Evolutionary conservation across 805 yeast species (phyloP), one percentile per base, ranked within the genome.

Genomic region (Zygotorulaspora danielsina): DNA sequence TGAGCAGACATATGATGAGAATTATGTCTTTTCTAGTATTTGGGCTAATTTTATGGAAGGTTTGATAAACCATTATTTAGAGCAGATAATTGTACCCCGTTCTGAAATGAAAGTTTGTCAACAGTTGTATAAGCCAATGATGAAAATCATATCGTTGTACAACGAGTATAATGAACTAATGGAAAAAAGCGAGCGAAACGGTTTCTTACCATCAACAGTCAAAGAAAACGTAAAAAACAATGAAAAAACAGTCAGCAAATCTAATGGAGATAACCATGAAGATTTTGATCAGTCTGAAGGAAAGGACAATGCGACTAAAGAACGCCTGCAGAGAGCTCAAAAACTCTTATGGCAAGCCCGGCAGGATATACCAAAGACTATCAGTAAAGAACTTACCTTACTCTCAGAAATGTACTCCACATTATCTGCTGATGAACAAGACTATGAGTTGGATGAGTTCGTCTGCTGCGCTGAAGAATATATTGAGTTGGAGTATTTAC

Each of bases 41-140:
- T 63, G 67, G 67, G 66, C 67, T 2, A 63, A 63, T 35, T 63
- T 63, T 34, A 63, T 61, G 65, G 67, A 63, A 41, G 66, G 66
- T 5, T 39, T 63, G 28, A 63, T 63, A 13, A 63, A 63, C 34
- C 67, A 63, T 40, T 61, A 61, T 40, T 39, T 63, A 42, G 65
- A 63, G 29, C 55, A 53, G 34, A 50, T 57, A 2, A 63, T 63
- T 17, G 62, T 61, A 4, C 66, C 67, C 5, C 54, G 50, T 13
- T 61, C 65, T 12, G 67, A 63, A 40, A 54, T 54, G 55, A 63
- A 61, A 39, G 65, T 63, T 26, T 61, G 66, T 22, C 63, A 57
- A 42, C 65, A 63, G 32, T 39, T 63, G 25, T 59, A 60, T 41
- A 61, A 59, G 31, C 66, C 66, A 22, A 61, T 61, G 66, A 60